Evolutionary conservation across 208 protist species (phyloP), one percentile per base, ranked within the genome.

Genomic region (Herpetomonas tarakana): DNA sequence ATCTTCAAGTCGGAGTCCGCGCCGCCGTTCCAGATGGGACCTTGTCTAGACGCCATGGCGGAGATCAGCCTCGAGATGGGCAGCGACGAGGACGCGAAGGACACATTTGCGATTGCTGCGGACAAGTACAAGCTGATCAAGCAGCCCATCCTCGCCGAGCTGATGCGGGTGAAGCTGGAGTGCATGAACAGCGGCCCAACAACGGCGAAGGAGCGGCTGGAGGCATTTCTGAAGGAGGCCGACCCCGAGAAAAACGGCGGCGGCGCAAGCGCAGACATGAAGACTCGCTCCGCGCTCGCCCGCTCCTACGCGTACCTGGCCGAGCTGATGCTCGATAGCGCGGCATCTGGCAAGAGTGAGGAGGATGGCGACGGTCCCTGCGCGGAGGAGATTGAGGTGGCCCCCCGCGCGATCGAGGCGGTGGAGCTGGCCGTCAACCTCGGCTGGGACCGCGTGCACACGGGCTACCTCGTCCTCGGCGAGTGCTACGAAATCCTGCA

Each of bases 1-100:
- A 81, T 84, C 39, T 96, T 93, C 67, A 96, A 96, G 66, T 70
- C 78, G 0, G 90, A 96, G 47, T 77, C 75, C n/a, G 80, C 85
- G 4, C 85, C 83, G 26, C 90, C 90, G 46, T 96, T 96, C 61
- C 82, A 93, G 65, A 63, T 94, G 21, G 90, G 70, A 9, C 76
- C 81, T 18, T 93, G 87, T 68, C 65, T 93, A 49, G 90, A 96
- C 58, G 79, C 87, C 18, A 81, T 89, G 4, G 86, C 73, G 0
- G 81, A 93, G 54, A 86, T 96, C 59, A 75, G 83, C 25, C 59
- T 89, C 30, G 78, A 88, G 62, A 81, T 96, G 67, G 74, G 83
- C 22, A 82, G 86, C 61, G 50, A 73, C 26, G 87, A 93, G n/a
- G 90, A 96, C 60, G 90, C 90, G 11, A 45, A 61, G 19, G 87